Evolutionary conservation across 306 rosid species (phyloP), one percentile per base, ranked within the genome.

Genomic region (Lathyrus tuberosus): DNA sequence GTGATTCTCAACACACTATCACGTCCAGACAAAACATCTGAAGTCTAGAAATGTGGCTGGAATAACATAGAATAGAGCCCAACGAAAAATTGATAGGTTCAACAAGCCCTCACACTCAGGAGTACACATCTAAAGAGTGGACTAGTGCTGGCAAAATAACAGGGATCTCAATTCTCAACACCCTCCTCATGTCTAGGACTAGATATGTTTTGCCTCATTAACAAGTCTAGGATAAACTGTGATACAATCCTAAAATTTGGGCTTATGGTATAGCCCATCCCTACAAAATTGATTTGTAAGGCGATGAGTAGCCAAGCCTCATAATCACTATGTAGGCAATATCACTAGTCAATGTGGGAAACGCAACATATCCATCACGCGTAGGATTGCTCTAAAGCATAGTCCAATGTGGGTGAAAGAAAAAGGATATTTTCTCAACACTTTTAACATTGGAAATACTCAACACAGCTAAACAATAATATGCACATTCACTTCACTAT

Each of bases 391-490:
- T 54, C 61, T 54, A 24, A 53, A 54, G 16, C 17, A 13, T 24
- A 24, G 10, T 54, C 61, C 12, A 54, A 26, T 54, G 17, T 13
- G 35, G 37, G 61, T 54, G 61, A 54, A 57, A 28, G 30, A 28
- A 28, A 26, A 57, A 26, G 17, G 62, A 57, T 13, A 26, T 28
- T 26, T 26, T 57, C 18, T 28, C 12, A 13, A 13, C 38, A 54
- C 63, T 33, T 44, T 73, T 37, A 58, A 65, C 70, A 70, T 14
- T 51, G 72, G 65, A 78, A 82, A 65, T 28, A 30, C 24, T 43
- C 67, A 65, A n/a, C 58, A 15, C 24, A 78, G 6, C 24, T 20
- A 47, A 61, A 72, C 59, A 44, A 52, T 52, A 53, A 72, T 41
- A 81, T 6, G 61, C 43, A 15, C 16, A 56, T 20, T 10, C 54